phyloP scores from a whole-genome alignment of 148 eudicot species.

The Agrostemma githago region DNA sequence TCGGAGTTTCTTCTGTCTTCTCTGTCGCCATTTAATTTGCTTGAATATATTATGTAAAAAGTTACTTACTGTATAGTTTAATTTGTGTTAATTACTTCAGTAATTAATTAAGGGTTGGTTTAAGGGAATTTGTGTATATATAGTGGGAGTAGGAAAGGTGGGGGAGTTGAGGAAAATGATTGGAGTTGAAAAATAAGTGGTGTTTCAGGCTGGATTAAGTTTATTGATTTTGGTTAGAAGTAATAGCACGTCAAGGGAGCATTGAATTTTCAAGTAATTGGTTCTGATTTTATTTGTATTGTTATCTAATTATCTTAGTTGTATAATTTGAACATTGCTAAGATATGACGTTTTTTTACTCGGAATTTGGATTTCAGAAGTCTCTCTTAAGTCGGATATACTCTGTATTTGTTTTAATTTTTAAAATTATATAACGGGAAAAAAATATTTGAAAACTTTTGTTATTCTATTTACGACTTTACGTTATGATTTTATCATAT shows the following conservation, averaged over 20 bases:
- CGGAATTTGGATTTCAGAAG: too few species aligned
- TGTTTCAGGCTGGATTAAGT: slow-evolving; percentile 1
- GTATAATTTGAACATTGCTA: slow-evolving; percentile 7
- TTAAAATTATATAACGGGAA: too few species aligned
- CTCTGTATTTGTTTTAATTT: too few species aligned
- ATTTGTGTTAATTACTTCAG: too few species aligned
- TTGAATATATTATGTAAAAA: neutral
- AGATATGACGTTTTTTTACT: neutral
- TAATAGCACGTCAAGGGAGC: slow-evolving; percentile 5
- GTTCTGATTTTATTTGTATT: neutral
- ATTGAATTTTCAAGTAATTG: slow-evolving; percentile 5
- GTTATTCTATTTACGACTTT: too few species aligned
- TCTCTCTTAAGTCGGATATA: too few species aligned
- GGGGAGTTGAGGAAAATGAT: neutral
- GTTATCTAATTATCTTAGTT: neutral
- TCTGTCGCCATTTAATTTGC: neutral
- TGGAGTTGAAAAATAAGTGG: slow-evolving; percentile 3
- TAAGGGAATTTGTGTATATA: neutral
- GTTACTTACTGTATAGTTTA: neutral
- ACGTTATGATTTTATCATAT: too few species aligned
- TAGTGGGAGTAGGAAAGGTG: neutral
- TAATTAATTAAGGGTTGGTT: too few species aligned
- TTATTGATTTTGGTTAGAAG: neutral
- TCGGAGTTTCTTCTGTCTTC: neutral
- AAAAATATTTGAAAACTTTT: too few species aligned